Evolutionary conservation across 441 rosid species (phyloP).

Genomic region (Adansonia gregorii): DNA sequence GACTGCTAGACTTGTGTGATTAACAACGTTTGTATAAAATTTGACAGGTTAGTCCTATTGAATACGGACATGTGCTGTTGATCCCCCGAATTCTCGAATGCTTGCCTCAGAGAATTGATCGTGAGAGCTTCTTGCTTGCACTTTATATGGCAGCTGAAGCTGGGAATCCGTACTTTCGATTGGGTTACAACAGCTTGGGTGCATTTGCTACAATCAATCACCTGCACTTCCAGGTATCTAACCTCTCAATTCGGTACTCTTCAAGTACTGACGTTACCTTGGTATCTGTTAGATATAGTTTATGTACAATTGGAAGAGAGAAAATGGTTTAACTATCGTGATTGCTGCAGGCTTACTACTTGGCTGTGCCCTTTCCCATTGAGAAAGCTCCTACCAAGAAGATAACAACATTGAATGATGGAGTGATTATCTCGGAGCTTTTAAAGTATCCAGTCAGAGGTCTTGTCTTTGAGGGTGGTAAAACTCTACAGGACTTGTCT

Average conservation of each 20-base stretch:
- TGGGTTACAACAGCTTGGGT: conserved; percentile 98
- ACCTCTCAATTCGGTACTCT: background rate
- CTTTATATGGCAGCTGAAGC: conserved; percentile 87
- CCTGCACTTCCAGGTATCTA: conserved; percentile 92
- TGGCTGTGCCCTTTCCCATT: conserved; percentile 81
- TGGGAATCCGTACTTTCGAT: conserved; percentile 77
- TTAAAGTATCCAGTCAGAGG: conserved; percentile 83
- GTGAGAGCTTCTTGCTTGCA: conserved; percentile 81
- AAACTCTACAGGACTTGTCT: conserved; percentile 58
- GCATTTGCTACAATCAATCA: conserved; percentile 98
- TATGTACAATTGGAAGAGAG: background rate
- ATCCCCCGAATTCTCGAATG: conserved; percentile 86
- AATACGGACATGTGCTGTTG: conserved; percentile 93
- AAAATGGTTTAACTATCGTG: background rate
- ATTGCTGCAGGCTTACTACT: conserved; percentile 77
- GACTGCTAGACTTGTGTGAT: background rate
- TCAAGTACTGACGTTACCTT: background rate
- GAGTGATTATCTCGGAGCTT: conserved; percentile 74
- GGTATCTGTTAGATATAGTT: background rate
- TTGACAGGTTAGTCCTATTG: conserved; percentile 93
- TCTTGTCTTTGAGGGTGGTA: conserved; percentile 80
- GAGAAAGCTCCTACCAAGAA: conserved; percentile 79
- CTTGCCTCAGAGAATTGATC: conserved; percentile 96
- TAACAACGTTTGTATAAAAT: background rate
- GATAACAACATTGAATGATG: conserved; percentile 48